Evolutionary conservation across 2,329 filamentous ascomycete species (phyloP).

Genomic region (Botryotinia calthae): DNA sequence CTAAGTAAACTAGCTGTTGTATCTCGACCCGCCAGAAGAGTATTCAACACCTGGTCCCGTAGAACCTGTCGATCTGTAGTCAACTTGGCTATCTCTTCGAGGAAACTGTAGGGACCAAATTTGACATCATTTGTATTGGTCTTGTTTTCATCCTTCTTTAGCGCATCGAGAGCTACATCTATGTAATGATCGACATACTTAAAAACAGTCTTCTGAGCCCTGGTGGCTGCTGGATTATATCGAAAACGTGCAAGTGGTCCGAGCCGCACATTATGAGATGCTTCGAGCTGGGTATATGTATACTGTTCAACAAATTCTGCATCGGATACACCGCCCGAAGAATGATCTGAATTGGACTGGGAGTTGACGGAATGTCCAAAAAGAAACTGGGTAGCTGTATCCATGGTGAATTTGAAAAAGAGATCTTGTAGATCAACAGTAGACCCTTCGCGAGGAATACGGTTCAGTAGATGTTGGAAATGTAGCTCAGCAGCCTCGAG

Average conservation of each 20-base stretch:
- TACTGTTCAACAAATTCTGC: conserved; percentile 12
- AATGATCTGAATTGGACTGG: neutral
- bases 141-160: neutral
- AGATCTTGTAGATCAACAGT: conserved; percentile 57
- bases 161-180: conserved; percentile 8
- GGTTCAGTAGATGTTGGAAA: conserved; percentile 22
- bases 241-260: conserved; percentile 6
- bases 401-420: conserved; percentile 49
- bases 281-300: conserved; percentile 1
- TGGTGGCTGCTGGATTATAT: neutral
- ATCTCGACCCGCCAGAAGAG: conserved; percentile 44
- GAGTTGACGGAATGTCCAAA: conserved; percentile 52
- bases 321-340: neutral
- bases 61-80: conserved; percentile 43
- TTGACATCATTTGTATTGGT: neutral
- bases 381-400: conserved; percentile 44
- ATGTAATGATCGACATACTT: conserved; percentile 13
- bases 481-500: conserved; percentile 67
- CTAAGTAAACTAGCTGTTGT: conserved; percentile 42
- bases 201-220: neutral
- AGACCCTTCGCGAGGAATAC: conserved; percentile 19
- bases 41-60: conserved; percentile 36
- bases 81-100: conserved; percentile 48
- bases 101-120: conserved; percentile 40
- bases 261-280: conserved; percentile 5